Conservation (phyloP, 2,329 filamentous ascomycete species). For the Aspergillus sp. region DNA sequence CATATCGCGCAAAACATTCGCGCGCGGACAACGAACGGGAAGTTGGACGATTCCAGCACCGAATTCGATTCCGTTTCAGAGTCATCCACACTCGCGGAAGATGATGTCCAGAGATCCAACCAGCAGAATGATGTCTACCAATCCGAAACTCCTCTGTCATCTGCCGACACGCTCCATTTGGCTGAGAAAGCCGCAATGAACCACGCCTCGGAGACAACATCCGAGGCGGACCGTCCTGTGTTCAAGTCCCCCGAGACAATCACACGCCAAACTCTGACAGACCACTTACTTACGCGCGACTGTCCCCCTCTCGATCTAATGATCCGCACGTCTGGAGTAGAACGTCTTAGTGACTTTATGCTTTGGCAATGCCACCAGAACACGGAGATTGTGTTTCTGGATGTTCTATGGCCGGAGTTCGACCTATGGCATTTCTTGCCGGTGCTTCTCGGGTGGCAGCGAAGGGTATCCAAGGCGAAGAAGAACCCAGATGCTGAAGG, state of each 20-base stretch:
- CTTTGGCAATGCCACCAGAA: constrained; percentile 96
- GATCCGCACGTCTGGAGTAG: constrained; percentile 89
- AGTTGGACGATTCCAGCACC: constrained; percentile 47
- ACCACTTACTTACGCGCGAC: constrained; percentile 84
- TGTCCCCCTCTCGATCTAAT: constrained; percentile 89
- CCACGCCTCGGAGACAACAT: constrained; percentile 38
- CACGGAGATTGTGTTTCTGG: constrained; percentile 88
- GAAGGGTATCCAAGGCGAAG: constrained; percentile 66
- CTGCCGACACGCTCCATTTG: constrained; percentile 56
- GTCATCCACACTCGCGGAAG: constrained; percentile 49
- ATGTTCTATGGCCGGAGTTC: constrained; percentile 95
- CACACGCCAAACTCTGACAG: constrained; percentile 77
- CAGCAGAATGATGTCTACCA: constrained; percentile 35
- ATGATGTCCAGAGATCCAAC: constrained; percentile 38
- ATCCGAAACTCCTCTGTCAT: constrained; percentile 43
- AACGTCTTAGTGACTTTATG: constrained; percentile 95
- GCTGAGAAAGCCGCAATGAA: constrained; percentile 35
- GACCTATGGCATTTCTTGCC: constrained; percentile 92
- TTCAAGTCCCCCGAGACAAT: constrained; percentile 85
- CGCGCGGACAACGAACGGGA: constrained; percentile 57
- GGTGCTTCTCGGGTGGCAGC: constrained; percentile 88
- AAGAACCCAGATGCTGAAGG: constrained; percentile 63
- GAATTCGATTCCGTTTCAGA: constrained; percentile 51
- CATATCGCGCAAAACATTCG: constrained; percentile 86
- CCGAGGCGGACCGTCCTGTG: constrained; percentile 33